Percentiles rank a stretch among this genome's conserved stretches.
Evolutionary conservation across 805 yeast species (phyloP).

Genomic region (Wickerhamiella hasegawae): DNA sequence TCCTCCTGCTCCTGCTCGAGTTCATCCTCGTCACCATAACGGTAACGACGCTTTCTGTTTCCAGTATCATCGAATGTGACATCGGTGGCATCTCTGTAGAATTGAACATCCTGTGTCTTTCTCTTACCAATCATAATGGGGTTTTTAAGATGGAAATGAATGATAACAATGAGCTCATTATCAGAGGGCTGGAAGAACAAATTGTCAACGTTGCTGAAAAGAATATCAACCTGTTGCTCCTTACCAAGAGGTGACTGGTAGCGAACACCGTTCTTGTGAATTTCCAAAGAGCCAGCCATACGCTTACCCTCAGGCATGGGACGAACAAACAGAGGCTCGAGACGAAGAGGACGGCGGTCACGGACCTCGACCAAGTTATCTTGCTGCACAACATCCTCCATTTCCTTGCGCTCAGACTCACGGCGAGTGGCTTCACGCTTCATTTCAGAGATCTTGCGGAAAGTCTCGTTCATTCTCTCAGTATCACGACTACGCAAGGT

Average conservation of each 20-base stretch:
- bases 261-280: constrained; percentile 91
- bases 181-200: constrained; percentile 91
- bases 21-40: constrained; percentile 97
- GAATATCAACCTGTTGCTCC: constrained; percentile 75
- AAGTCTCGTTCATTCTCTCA: constrained; percentile 79
- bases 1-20: constrained; percentile 97
- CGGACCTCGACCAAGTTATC: constrained; percentile 70
- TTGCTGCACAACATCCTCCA: constrained; percentile 90
- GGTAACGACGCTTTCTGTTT: constrained; percentile 64
- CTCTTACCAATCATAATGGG: constrained; percentile 93
- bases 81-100: constrained; percentile 92
- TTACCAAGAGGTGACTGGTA: constrained; percentile 74
- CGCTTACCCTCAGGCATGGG: constrained; percentile 97
- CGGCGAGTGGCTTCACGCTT: constrained; percentile 83
- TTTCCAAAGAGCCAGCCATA: constrained; percentile 74
- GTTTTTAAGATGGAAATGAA: constrained; percentile 81
- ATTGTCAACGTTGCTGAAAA: constrained; percentile 84
- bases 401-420: constrained; percentile 76
- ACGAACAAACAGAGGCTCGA: constrained; percentile 79
- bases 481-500: constrained; percentile 82
- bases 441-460: constrained; percentile 78
- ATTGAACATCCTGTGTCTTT: constrained; percentile 89
- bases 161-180: constrained; percentile 80
- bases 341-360: constrained; percentile 69
- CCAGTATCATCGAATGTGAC: constrained; percentile 96